phyloP scores from a whole-genome alignment of 257 asterid genomes.

The Nicotiana obtusifolia region DNA sequence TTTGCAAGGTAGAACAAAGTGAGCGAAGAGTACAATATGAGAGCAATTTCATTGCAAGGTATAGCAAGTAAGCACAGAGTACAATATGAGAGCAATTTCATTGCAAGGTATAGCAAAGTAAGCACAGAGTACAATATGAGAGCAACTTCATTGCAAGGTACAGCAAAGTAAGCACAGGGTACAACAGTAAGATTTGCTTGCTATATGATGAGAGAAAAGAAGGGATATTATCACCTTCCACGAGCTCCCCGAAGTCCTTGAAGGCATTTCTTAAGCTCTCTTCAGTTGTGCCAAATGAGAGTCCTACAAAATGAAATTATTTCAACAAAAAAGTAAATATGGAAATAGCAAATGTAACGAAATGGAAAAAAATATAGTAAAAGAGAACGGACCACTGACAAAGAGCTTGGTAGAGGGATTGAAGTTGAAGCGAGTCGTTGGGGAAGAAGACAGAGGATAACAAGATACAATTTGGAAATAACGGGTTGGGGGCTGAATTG shows the following conservation, averaged over 20 bases:
- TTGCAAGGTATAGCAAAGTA: no score
- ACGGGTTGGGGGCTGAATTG: not conserved
- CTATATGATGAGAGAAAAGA: not conserved
- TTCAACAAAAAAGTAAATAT: not conserved
- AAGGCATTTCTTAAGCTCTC: constrained; percentile 63
- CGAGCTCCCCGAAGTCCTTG: constrained; percentile 57
- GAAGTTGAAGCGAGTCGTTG: not conserved
- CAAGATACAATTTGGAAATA: constrained; percentile 5
- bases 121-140: no score
- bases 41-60: no score
- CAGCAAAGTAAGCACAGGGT: not conserved
- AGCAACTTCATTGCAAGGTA: not conserved
- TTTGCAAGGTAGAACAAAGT: not conserved
- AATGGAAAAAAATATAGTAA: not conserved
- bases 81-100: no score
- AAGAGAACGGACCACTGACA: constrained; percentile 23
- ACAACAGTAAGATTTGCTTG: not conserved
- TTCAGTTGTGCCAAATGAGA: constrained; percentile 76
- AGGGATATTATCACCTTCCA: constrained; percentile 41
- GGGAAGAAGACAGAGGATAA: constrained; percentile 9
- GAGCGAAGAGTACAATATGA: no score
- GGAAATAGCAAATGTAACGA: not conserved
- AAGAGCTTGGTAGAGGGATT: constrained; percentile 31
- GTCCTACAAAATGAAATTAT: constrained; percentile 40
- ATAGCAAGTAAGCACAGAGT: no score